Base-by-base conservation (phyloP, 2,329 filamentous ascomycete genomes). In the Sclerotinia nivalis region DNA sequence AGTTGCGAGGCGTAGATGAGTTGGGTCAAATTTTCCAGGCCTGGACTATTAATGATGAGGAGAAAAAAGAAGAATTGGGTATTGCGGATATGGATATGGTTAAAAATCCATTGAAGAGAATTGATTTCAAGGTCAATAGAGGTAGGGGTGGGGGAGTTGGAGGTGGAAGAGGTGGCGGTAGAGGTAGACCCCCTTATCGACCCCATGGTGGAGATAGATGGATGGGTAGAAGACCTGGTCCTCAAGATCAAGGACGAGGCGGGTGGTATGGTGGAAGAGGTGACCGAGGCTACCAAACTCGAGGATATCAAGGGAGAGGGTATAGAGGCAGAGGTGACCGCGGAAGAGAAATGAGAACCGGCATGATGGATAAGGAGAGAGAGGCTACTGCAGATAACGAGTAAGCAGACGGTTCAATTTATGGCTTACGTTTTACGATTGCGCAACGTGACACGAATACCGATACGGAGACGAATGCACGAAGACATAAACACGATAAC, bases 91-190 rank as follows among this genome's bases (percentile, higher is more conserved):
- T 89, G 9, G 81, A 88, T 56, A 91, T 90, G 87, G 89, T 89
- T 0, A 89, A 90, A 64, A 80, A 88, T 31, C 91, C 91, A 0
- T 77, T 92, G 59, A 86, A 88, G 74, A 84, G 81, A 72, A 91
- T 92, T 54, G 83, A 90, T 2, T 93, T 91, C 70, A 82, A 82
- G 0, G 82, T 91, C 31, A 88, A 74, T 31, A 72, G 66, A 69
- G 75, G 56, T 40, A 73, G 55, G 13, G 72, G 73, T 8, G 56
- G 70, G 9, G 62, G 62, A 15, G 69, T 47, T 55, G 60, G 47
- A 12, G 47, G 58, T 10, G 55, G 52, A n/a, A 55, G 71, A 37
- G 70, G 72, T 13, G 60, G 60, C 20, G 67, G 69, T 8, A 66
- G 61, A 45, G 65, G 59, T 22, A 55, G 69, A 25, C 60, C 60